Evolutionary conservation across 371 early-diverging fungal species (phyloP).

Genomic region (Nosema muscidifuracis): DNA sequence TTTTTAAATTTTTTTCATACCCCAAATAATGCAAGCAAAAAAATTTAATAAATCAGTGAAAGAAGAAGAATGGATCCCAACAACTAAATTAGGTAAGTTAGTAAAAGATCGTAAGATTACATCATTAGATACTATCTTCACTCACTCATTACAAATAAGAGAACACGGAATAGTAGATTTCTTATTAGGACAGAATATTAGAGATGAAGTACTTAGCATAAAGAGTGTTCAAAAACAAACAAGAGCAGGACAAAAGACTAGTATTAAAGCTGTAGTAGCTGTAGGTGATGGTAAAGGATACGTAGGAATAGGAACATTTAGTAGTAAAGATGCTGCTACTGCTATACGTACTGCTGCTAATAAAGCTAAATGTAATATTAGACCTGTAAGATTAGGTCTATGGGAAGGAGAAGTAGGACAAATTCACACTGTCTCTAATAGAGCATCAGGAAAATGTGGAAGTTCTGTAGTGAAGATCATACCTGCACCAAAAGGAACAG

Average conservation of each 20-base stretch:
- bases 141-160: slow-evolving; percentile 93
- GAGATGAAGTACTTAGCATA: slow-evolving; percentile 97
- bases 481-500: slow-evolving; percentile 96
- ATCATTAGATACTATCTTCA: slow-evolving; percentile 84
- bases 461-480: slow-evolving; percentile 83
- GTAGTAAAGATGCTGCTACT: slow-evolving; percentile 95
- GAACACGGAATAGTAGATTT: slow-evolving; percentile 96
- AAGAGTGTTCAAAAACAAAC: slow-evolving; percentile 99
- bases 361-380: slow-evolving; percentile 90
- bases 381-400: slow-evolving; percentile 95
- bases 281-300: slow-evolving; percentile 93
- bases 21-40: slow-evolving; percentile 31
- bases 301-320: slow-evolving; percentile 96
- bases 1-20: not conserved
- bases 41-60: slow-evolving; percentile 16
- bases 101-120: slow-evolving; percentile 61
- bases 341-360: slow-evolving; percentile 95
- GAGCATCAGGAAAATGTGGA: slow-evolving; percentile 97
- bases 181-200: slow-evolving; percentile 76
- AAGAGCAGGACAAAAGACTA: slow-evolving; percentile 96
- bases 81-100: slow-evolving; percentile 61
- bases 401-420: slow-evolving; percentile 92
- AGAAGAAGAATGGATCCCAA: slow-evolving; percentile 64
- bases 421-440: slow-evolving; percentile 94
- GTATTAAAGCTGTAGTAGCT: slow-evolving; percentile 97